Base-by-base conservation (phyloP, 768 basidiomycete genomes). In the Chalciporus sphaerocephalus region DNA sequence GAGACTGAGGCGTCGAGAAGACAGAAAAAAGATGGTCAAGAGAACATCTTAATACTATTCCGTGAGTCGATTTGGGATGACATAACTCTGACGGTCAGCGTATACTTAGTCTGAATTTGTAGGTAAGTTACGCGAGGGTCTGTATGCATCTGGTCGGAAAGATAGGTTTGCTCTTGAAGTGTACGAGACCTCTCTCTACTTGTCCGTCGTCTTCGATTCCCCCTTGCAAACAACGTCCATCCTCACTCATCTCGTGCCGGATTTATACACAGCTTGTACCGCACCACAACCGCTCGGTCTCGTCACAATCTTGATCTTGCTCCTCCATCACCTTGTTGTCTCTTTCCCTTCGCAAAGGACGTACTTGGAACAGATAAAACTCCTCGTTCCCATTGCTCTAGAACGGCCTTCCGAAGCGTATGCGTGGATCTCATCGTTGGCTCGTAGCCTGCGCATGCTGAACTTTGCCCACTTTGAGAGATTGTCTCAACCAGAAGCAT, bases 111-210 rank as follows among this genome's bases (percentile, higher is more conserved):
- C 17, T 38, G 5, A 24, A n/a, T 10, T 33, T 44, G 2, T 46
- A 90, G 87, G 87, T 34, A 90, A 89, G 59, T 68, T 90, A 6
- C 74, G 87, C 40, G 87, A 90, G 64, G 87, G 87, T 0, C 69
- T 89, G 3, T 71, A 74, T 6, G 78, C 87, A 0, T 78, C 82
- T 2, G 67, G 68, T 22, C 74, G 87, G 46, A 68, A 48, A 16
- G 87, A 87, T 58, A 47, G 42, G 3, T 87, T 90, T 55, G 74
- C 83, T 2, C 43, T 82, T 11, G 83, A 88, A 78, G 87, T 78
- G 1, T 88, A 87, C 58, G 83, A 90, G 65, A 85, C 77, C 4
- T 90, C 87, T 0, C 69, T 88, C 17, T 78, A 74, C 60, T 71
- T 87, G 23, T 74, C 85, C 20, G 67, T 78, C 21, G 52, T 86